Conservation (phyloP, 108 stramenopile genomes). For the Fragilaria radians region DNA sequence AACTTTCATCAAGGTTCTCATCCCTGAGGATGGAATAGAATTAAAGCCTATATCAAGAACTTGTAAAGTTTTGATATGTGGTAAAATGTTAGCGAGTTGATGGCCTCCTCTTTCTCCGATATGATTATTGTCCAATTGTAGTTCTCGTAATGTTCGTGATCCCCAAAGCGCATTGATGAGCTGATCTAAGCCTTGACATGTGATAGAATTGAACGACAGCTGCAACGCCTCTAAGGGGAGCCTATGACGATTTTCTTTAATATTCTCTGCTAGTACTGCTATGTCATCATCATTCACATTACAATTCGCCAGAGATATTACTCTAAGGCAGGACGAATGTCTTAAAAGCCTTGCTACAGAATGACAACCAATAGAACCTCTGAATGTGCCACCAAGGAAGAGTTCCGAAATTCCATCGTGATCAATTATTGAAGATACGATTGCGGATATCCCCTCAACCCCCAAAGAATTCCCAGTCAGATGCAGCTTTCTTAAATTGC, state of each 20-base stretch:
- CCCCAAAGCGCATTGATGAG: slow-evolving; percentile 80
- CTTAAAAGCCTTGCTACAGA: slow-evolving; percentile 61
- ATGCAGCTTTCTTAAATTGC: slow-evolving; percentile 54
- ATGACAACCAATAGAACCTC: slow-evolving; percentile 56
- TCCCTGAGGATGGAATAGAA: slow-evolving; percentile 51
- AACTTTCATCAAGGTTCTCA: slow-evolving; percentile 71
- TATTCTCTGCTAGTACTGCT: slow-evolving; percentile 45
- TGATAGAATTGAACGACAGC: slow-evolving; percentile 71
- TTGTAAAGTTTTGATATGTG: slow-evolving; percentile 46
- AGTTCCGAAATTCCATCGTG: slow-evolving; percentile 75
- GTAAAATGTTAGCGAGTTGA: slow-evolving; percentile 60
- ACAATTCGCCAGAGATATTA: slow-evolving; percentile 68
- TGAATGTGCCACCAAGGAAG: slow-evolving; percentile 68
- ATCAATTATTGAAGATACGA: slow-evolving; percentile 63
- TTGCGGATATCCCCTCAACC: slow-evolving; percentile 55
- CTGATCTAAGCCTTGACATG: slow-evolving; percentile 67
- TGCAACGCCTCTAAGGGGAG: slow-evolving; percentile 67
- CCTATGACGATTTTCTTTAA: slow-evolving; percentile 48
- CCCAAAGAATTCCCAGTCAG: slow-evolving; percentile 76
- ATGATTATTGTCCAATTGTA: slow-evolving; percentile 77
- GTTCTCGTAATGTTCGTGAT: slow-evolving; percentile 59
- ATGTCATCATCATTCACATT: slow-evolving; percentile 61
- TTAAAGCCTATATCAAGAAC: slow-evolving; percentile 79
- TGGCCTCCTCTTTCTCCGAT: slow-evolving; percentile 76
- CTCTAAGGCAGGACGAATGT: slow-evolving; percentile 37